phyloP scores from a whole-genome alignment of 2,329 filamentous ascomycete genomes.

The Fusarium sp. region DNA sequence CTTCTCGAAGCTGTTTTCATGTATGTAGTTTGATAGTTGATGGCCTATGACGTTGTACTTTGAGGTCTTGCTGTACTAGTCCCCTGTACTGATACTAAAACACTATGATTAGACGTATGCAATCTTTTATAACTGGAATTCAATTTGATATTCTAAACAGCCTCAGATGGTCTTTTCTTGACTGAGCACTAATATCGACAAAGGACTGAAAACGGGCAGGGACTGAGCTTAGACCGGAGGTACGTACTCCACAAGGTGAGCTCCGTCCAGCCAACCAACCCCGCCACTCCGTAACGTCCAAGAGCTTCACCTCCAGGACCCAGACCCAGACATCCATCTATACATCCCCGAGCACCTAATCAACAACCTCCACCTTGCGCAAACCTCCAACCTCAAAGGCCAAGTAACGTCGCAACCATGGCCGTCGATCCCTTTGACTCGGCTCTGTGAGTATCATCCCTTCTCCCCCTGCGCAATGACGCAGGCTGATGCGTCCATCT shows the following conservation, averaged over 20 bases:
- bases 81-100: too few species aligned
- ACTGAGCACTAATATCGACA: not conserved
- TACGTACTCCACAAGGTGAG: constrained; percentile 34
- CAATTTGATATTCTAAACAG: not conserved
- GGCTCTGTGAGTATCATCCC: constrained; percentile 71
- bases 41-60: not conserved
- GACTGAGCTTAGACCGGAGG: constrained; percentile 23
- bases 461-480: constrained; percentile 3
- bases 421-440: constrained; percentile 78
- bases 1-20: constrained; percentile 1
- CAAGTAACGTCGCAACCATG: constrained; percentile 48
- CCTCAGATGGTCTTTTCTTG: not conserved
- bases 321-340: not conserved
- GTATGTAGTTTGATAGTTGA: not conserved
- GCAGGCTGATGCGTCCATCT: constrained; percentile 17
- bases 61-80: not conserved
- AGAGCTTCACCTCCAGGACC: constrained; percentile 32
- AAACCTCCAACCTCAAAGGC: not conserved
- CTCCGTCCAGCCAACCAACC: constrained; percentile 32
- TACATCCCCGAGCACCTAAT: not conserved
- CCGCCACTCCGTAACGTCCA: constrained; percentile 40
- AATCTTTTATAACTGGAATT: not conserved
- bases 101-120: not conserved
- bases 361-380: not conserved
- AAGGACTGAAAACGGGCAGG: not conserved